Evolutionary conservation across 257 asterid species (phyloP).

Genomic region (Solanum tacnaense): DNA sequence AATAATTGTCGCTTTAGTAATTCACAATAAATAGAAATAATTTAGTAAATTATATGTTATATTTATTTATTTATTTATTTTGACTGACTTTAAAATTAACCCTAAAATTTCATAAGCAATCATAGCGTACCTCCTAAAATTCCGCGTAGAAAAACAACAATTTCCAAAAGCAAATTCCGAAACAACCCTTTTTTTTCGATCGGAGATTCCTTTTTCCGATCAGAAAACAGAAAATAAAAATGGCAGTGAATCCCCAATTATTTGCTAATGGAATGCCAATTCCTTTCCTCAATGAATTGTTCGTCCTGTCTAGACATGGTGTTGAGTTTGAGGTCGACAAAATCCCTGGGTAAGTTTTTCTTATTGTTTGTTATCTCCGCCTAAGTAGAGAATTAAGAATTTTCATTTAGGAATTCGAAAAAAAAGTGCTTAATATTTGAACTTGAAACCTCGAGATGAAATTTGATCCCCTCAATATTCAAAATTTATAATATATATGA

Average conservation of each 20-base stretch:
- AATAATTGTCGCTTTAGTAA: background rate
- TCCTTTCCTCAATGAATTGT: conserved; percentile 75
- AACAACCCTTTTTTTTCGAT: background rate
- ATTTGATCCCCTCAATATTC: background rate
- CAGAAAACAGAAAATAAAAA: background rate
- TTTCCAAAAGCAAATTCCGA: background rate
- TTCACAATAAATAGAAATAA: background rate
- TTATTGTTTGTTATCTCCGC: background rate
- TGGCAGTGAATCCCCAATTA: conserved; percentile 89
- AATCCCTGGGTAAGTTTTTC: conserved; percentile 49
- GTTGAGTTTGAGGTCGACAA: conserved; percentile 90
- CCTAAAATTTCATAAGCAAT: background rate
- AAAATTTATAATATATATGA: background rate
- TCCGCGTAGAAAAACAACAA: background rate
- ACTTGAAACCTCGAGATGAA: background rate
- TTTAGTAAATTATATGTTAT: background rate
- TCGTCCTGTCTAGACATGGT: conserved; percentile 77
- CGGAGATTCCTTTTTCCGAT: background rate
- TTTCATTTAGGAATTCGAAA: background rate
- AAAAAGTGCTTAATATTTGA: background rate
- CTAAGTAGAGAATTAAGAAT: background rate
- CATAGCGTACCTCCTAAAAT: background rate
- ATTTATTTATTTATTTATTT: too few species aligned
- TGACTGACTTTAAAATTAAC: background rate
- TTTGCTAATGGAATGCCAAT: conserved; percentile 87